Conservation (phyloP, 495 filamentous ascomycete species). For the Talaromyces borbonicus region DNA sequence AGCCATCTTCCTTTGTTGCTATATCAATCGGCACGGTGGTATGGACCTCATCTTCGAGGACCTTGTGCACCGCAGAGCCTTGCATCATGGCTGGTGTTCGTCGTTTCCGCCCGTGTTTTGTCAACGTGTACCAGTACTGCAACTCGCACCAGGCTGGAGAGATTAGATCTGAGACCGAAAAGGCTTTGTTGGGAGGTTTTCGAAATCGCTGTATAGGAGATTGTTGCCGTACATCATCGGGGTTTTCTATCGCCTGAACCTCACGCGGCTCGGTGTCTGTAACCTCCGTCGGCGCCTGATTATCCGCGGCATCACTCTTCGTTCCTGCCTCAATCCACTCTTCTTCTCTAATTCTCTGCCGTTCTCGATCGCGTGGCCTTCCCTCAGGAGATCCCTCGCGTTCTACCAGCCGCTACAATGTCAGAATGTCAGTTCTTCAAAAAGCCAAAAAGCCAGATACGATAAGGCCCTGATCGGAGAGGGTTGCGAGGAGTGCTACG, state of each 20-base stretch:
- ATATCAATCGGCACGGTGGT: constrained; percentile 61
- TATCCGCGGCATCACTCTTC: constrained; percentile 5
- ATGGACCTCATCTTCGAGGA: constrained; percentile 77
- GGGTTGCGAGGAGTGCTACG: constrained; percentile 7
- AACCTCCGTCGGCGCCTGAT: not conserved
- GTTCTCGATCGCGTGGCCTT: constrained; percentile 30
- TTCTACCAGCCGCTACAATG: constrained; percentile 57
- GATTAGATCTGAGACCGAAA: constrained; percentile 86
- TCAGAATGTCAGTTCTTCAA: constrained; percentile 41
- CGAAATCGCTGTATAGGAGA: constrained; percentile 71
- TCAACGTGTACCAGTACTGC: constrained; percentile 82
- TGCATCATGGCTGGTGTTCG: constrained; percentile 72
- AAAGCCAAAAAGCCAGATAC: constrained; percentile 5
- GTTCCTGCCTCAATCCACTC: constrained; percentile 17
- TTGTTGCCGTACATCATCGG: constrained; percentile 10
- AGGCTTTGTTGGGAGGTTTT: constrained; percentile 59
- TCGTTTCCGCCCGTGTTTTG: constrained; percentile 61
- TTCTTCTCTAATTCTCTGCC: constrained; percentile 17
- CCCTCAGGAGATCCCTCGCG: constrained; percentile 36
- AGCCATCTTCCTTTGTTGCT: constrained; percentile 68
- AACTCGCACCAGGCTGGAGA: constrained; percentile 92
- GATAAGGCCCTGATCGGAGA: too few relatives aligned
- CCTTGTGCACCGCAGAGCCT: constrained; percentile 69
- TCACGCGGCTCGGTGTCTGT: not conserved
- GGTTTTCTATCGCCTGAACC: constrained; percentile 6